Evolutionary conservation across 1,284 basidiomycete genomes (phyloP), one percentile per base, ranked within the genome.

Genomic region (Irpex sp.): DNA sequence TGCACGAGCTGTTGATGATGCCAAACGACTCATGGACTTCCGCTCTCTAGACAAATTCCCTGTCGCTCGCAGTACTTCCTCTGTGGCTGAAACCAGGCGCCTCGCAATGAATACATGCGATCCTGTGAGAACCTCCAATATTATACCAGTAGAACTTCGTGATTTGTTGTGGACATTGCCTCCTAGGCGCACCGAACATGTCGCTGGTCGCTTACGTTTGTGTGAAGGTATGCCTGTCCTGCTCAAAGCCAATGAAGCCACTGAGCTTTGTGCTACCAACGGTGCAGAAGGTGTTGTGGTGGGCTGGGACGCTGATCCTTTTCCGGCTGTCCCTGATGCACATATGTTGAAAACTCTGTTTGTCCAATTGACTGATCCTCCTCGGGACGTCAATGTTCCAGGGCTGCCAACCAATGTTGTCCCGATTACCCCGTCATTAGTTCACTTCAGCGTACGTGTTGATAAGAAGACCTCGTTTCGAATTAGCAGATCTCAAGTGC

Each of bases 151-250:
- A n/a, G n/a, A n/a, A n/a, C n/a, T n/a, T n/a, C n/a, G n/a, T n/a
- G n/a, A n/a, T n/a, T n/a, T n/a, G 39, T 12, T 42, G 7, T 42
- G 39, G 39, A 10, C 39, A 10, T 42, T 42, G n/a, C 39, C 39
- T 3, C 39, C 39, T 5, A 5, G 39, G 7, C 39, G 39, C 10
- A 42, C 39, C 2, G 39, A 42, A 42, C 39, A 42, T 42, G 39
- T 42, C 3, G 39, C 39, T 10, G 39, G 39, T 42, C 39, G 39
- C 18, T 58, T 79, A 4, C 59, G 63, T 1, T 53, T 80, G 0
- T 80, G 77, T 66, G 51, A 72, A 18, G 76, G 75, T 0, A 67
- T 80, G 65, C 78, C 77, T 33, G 67, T 81, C 0, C 73, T 80
- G 65, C 67, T 79, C 2, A 69, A 72, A 35, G 35, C 68, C 5